Evolutionary conservation across 139 green algal species (phyloP), one percentile per base, ranked within the genome.

Genomic region (Asterochloris sp.): DNA sequence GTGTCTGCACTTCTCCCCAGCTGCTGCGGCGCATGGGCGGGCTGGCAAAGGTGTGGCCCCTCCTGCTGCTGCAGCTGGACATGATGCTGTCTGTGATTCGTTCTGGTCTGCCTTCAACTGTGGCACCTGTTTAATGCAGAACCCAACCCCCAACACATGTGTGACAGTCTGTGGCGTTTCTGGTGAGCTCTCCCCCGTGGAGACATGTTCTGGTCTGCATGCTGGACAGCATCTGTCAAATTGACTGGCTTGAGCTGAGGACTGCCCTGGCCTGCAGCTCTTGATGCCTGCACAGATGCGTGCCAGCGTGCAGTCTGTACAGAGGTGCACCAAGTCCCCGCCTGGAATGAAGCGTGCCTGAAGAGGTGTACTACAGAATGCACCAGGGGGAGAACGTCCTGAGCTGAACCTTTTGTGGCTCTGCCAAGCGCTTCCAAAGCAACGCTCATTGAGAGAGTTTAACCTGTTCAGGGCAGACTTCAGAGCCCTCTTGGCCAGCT

Each of bases 81-180:
- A 71, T 71, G 66, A 23, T 26, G 8, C 66, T 62, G 13, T 21
- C 28, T 28, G 24, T 23, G 10, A 73, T 11, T 10, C 11, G 10
- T 0, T 23, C 12, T 73, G 76, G 24, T n/a, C 63, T 16, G 27
- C 10, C 27, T 12, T 63, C 13, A 19, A 28, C 24, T 60, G 10
- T 69, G 21, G 13, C 13, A 38, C 12, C 14, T 15, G 28, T 1
- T 29, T 19, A 2, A 29, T 89, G 85, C 88, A 98, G 92, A 94
- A 98, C 62, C 91, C 93, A 15, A 95, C 92, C 1, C 90, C 93
- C 10, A 89, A 95, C 82, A 95, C 93, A 4, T 98, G 96, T 86
- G 95, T 98, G 62, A 98, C 96, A 29, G 96, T 98, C 6, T 98
- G 96, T 84, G 96, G 96, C 19, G 89, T 92, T 16, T 96, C 91